phyloP scores from a whole-genome alignment of 2,329 filamentous ascomycete genomes.

The Myrmaecium sp. region DNA sequence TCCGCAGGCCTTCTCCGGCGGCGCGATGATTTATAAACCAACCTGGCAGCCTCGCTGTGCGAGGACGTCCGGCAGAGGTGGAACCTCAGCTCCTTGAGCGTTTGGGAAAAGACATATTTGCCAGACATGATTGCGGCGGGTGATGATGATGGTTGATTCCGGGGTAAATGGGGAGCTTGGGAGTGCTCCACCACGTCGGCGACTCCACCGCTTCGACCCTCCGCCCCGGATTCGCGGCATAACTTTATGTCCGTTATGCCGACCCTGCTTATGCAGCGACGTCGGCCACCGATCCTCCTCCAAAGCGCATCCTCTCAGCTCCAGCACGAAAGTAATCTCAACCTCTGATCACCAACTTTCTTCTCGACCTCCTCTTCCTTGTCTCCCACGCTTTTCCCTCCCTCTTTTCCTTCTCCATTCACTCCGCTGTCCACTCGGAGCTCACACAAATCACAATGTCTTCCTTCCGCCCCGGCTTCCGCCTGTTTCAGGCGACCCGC shows the following conservation, averaged over 20 bases:
- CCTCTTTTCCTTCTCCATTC: conserved; percentile 1
- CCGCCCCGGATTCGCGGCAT: too few species aligned
- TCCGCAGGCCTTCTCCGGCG: conserved; percentile 2
- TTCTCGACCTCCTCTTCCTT: conserved; percentile 6
- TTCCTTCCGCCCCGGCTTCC: conserved; percentile 38
- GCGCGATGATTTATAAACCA: conserved; percentile 11
- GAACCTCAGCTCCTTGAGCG: conserved; percentile 90
- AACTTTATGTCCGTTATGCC: too few species aligned
- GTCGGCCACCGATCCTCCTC: too few species aligned
- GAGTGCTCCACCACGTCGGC: too few species aligned
- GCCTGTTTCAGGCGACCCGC: conserved; percentile 37
- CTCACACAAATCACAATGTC: conserved; percentile 24
- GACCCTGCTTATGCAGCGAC: too few species aligned
- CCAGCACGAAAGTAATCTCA: too few species aligned
- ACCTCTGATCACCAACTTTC: conserved; percentile 10
- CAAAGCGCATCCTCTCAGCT: too few species aligned
- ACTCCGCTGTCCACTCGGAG: conserved; percentile 1
- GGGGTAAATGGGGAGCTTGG: too few species aligned
- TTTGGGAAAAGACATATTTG: conserved; percentile 82
- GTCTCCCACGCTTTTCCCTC: conserved; percentile 28
- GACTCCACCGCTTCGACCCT: too few species aligned
- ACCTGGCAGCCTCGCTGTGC: conserved; percentile 80
- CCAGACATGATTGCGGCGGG: conserved; percentile 49
- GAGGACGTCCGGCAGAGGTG: conserved; percentile 91
- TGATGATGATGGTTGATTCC: too few species aligned